These are phyloP conservation scores for Zymoseptoria tritici DNA, from an alignment of 2,329 filamentous ascomycete genomes.

Conservation along the genomic window DNA sequence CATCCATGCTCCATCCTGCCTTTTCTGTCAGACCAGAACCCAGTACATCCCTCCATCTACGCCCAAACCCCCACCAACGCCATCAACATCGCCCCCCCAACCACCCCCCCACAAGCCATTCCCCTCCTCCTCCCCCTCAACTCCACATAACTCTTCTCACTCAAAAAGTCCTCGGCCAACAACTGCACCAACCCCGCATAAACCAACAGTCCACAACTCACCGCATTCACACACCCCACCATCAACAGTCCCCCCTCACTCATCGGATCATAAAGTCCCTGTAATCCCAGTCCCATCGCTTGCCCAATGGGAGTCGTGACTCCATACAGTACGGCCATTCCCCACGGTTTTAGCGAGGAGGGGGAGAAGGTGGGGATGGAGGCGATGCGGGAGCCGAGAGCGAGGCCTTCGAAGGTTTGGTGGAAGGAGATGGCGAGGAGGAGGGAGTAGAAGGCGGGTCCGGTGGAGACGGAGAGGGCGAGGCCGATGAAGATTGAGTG, in stretches of 20 bases:
- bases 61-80: conserved; percentile 62
- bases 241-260: conserved; percentile 42
- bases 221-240: conserved; percentile 46
- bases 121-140: conserved; percentile 51
- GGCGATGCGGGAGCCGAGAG: conserved; percentile 63
- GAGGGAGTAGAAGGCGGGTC: conserved; percentile 57
- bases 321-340: conserved; percentile 58
- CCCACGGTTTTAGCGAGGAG: conserved; percentile 66
- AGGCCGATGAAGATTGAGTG: conserved; percentile 71
- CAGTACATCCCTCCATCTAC: conserved; percentile 14
- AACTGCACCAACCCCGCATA: conserved; percentile 46
- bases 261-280: conserved; percentile 44
- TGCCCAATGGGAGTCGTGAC: conserved; percentile 48
- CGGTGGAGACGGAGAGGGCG: conserved; percentile 61
- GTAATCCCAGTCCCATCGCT: conserved; percentile 43
- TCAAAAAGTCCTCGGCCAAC: conserved; percentile 48
- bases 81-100: conserved; percentile 55
- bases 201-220: conserved; percentile 41
- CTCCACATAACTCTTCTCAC: conserved; percentile 55
- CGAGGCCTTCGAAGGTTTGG: conserved; percentile 63
- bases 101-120: conserved; percentile 56
- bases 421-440: conserved; percentile 65
- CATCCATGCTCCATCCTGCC: no score
- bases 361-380: conserved; percentile 63
- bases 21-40: no score